These are phyloP conservation scores for Alternaria brassicae DNA, from an alignment of 2,329 filamentous ascomycete species.

Conservation along the genomic window DNA sequence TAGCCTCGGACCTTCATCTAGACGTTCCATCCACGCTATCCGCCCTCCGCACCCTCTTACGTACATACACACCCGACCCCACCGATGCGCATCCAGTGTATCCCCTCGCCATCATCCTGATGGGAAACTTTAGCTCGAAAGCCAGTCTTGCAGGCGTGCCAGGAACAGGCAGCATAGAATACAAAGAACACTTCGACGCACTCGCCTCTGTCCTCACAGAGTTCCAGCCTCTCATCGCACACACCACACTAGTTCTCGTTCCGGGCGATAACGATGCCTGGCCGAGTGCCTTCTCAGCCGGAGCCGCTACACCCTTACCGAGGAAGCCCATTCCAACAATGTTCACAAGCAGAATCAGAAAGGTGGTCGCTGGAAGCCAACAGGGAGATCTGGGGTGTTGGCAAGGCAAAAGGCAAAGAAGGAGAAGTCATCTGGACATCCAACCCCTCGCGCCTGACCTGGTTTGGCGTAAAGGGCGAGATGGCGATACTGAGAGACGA, in stretches of 20 bases:
- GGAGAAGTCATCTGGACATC: slow-evolving; percentile 86
- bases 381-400: slow-evolving; percentile 64
- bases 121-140: slow-evolving; percentile 79
- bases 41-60: slow-evolving; percentile 80
- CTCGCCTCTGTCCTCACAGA: slow-evolving; percentile 83
- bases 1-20: slow-evolving; percentile 85
- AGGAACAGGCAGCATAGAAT: slow-evolving; percentile 85
- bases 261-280: slow-evolving; percentile 98
- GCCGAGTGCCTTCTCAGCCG: slow-evolving; percentile 83
- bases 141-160: slow-evolving; percentile 68
- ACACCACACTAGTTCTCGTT: slow-evolving; percentile 87
- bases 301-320: slow-evolving; percentile 74
- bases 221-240: slow-evolving; percentile 79
- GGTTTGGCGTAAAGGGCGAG: slow-evolving; percentile 90
- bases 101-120: slow-evolving; percentile 81
- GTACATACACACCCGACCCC: slow-evolving; percentile 66
- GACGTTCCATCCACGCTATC: slow-evolving; percentile 83
- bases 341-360: slow-evolving; percentile 85
- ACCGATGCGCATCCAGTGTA: slow-evolving; percentile 65
- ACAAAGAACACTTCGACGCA: slow-evolving; percentile 94
- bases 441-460: slow-evolving; percentile 80
- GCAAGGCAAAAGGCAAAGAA: slow-evolving; percentile 55
- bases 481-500: slow-evolving; percentile 89
- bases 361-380: slow-evolving; percentile 81
- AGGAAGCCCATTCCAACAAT: slow-evolving; percentile 79